Conservation (phyloP, 163 green algal genomes). For the Scenedesmus sp. region DNA sequence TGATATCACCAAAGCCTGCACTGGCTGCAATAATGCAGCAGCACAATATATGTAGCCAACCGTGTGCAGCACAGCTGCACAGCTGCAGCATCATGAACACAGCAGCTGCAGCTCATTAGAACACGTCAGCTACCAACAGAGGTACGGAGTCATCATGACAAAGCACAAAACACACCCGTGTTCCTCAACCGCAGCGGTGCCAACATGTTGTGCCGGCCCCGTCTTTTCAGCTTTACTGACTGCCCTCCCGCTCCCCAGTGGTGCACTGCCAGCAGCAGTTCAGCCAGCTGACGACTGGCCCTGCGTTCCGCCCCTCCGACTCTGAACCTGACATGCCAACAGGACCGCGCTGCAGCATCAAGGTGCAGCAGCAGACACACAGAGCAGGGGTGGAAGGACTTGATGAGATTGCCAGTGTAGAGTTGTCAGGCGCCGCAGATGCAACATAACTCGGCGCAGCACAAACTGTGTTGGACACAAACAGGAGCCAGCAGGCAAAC, state of each 20-base stretch:
- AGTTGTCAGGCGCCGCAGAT: too few species aligned
- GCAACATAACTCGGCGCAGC: too few species aligned
- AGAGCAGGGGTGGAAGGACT: too few species aligned
- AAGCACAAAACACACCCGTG: not conserved
- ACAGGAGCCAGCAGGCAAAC: too few species aligned
- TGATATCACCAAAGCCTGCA: too few species aligned
- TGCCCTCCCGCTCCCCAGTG: not conserved
- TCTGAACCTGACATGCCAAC: not conserved
- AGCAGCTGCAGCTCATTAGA: not conserved
- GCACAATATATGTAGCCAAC: too few species aligned
- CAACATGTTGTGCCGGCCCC: not conserved
- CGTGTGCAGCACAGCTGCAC: not conserved
- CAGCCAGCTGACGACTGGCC: not conserved
- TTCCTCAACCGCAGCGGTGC: not conserved
- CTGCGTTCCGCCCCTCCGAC: not conserved
- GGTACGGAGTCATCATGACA: not conserved
- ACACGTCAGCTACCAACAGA: too few species aligned
- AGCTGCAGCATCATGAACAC: not conserved
- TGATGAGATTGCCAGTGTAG: too few species aligned
- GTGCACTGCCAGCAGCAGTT: conserved; percentile 7
- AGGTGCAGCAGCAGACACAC: not conserved
- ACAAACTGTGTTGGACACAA: too few species aligned
- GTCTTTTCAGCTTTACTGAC: not conserved
- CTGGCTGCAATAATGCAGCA: too few species aligned
- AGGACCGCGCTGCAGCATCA: not conserved